Base-by-base conservation (phyloP, 768 basidiomycete genomes). In the Rhodotorula kratochvilovae region DNA sequence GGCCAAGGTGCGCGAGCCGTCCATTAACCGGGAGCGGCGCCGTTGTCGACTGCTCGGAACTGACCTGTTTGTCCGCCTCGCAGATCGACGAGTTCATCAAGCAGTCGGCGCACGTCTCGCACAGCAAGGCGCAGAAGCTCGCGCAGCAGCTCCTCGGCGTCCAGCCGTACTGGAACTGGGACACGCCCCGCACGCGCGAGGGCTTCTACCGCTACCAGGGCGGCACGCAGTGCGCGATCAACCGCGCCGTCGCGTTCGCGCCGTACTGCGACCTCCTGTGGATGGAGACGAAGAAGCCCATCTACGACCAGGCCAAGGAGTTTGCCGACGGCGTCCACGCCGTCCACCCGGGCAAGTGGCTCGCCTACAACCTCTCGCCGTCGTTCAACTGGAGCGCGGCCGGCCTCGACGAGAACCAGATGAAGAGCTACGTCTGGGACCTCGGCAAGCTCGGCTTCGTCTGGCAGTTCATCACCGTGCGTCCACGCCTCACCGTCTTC, bases 231-330 rank as follows among this genome's bases (percentile, higher is more conserved):
- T 94, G 92, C 79, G 93, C 93, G 17, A 85, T 98, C 78, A 89
- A 90, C 81, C 91, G 95, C 69, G 90, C 90, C 27, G 84, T 93
- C 68, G 92, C 92, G 36, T 97, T 91, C 78, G 92, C 92, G 39
- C 95, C 94, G 6, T 93, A 94, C 81, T 90, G 92, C 61, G 92
- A 94, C 80, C 81, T 91, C 65, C 78, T 94, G 76, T 93, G 92
- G 91, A 94, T 94, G 92, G 92, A 94, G 84, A 99, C 96, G 57
- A 92, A 92, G 84, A 89, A 86, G 76, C 96, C 96, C 23, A 94
- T 97, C 80, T 82, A 94, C 62, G 81, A 87, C 5, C 96, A 99
- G 81, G 96, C 96, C 25, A 85, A 85, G 76, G 91, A 96, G 82
- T 98, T 99, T 78, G 89, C 94, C 12, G 83, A 85, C 17, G 93